A percentile compares a stretch with the other conserved stretches of the same genome.
Conservation (phyloP, 2,329 filamentous ascomycete species). For the Botryotinia convoluta region DNA sequence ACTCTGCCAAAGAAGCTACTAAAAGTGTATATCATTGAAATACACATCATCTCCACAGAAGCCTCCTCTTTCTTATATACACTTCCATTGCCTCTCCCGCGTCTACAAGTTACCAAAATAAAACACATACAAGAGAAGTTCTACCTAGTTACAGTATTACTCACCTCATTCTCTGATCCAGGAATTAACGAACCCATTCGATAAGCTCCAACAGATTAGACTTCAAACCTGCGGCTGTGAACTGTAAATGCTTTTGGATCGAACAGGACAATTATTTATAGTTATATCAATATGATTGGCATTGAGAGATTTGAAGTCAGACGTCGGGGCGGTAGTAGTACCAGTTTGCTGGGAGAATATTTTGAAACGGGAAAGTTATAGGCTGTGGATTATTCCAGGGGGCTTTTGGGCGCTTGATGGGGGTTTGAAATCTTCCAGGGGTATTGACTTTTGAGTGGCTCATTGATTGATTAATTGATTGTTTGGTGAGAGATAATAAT, state of each 20-base stretch:
- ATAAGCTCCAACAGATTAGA: not conserved
- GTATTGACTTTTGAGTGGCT: not conserved
- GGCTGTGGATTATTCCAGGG: constrained; percentile 2
- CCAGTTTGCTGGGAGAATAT: not conserved
- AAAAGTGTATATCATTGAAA: not conserved
- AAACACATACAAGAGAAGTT: not conserved
- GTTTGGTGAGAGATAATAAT: not conserved
- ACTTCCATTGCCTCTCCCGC: not conserved
- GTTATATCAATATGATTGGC: not conserved
- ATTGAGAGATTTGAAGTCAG: not conserved
- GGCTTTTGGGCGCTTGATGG: constrained; percentile 11
- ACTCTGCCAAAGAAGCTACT: not conserved
- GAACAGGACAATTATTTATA: not conserved
- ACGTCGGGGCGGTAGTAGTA: constrained; percentile 4
- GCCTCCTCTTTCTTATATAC: constrained; percentile 6
- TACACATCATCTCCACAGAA: not conserved
- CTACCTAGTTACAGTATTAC: not conserved
- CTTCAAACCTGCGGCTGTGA: constrained; percentile 9
- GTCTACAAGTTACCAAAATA: not conserved
- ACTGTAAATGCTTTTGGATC: not conserved
- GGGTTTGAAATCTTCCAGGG: not conserved
- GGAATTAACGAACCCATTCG: not conserved
- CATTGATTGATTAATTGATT: not conserved
- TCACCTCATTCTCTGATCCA: not conserved
- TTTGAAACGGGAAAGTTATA: not conserved